Percentiles rank a stretch among this genome's conserved stretches.
Conservation (phyloP, 2,329 filamentous ascomycete genomes). For the Cercospora citrullina region DNA sequence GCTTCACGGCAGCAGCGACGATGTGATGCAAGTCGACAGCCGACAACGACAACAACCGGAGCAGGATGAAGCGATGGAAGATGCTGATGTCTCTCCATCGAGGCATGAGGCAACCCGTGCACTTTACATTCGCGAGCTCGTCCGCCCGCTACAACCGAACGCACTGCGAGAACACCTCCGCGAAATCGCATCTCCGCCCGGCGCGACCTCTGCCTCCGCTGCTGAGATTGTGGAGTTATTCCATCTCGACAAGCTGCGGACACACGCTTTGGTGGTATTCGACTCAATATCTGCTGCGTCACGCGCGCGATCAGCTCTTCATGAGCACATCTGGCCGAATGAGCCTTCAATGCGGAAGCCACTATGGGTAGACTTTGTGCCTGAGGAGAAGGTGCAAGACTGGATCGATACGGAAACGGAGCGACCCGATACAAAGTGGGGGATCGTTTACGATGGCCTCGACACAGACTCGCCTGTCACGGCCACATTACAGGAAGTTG, state of each 20-base stretch:
- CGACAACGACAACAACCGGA: conserved; percentile 1
- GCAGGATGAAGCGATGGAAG: conserved; percentile 3
- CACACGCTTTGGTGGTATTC: conserved; percentile 82
- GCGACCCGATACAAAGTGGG: conserved; percentile 60
- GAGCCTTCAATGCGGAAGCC: conserved; percentile 75
- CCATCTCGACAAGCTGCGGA: conserved; percentile 80
- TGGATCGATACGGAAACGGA: conserved; percentile 71
- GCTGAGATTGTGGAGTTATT: conserved; percentile 61
- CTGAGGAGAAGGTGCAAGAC: conserved; percentile 65
- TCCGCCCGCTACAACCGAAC: conserved; percentile 75
- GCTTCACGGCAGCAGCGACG: conserved; percentile 35
- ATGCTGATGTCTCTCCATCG: conserved; percentile 34
- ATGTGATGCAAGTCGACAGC: conserved; percentile 32
- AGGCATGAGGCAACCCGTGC: conserved; percentile 58
- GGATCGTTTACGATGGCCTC: conserved; percentile 64
- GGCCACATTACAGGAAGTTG: conserved; percentile 29
- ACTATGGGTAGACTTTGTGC: conserved; percentile 87
- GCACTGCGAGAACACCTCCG: conserved; percentile 69
- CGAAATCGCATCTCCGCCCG: conserved; percentile 64
- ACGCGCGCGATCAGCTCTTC: conserved; percentile 72
- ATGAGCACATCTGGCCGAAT: conserved; percentile 80
- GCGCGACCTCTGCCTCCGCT: conserved; percentile 41
- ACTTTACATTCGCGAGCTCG: conserved; percentile 86
- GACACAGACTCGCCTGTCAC: conserved; percentile 55
- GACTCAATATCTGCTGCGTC: conserved; percentile 68